Evolutionary conservation across 306 rosid species (phyloP).

Genomic region (Glycine tomentella): DNA sequence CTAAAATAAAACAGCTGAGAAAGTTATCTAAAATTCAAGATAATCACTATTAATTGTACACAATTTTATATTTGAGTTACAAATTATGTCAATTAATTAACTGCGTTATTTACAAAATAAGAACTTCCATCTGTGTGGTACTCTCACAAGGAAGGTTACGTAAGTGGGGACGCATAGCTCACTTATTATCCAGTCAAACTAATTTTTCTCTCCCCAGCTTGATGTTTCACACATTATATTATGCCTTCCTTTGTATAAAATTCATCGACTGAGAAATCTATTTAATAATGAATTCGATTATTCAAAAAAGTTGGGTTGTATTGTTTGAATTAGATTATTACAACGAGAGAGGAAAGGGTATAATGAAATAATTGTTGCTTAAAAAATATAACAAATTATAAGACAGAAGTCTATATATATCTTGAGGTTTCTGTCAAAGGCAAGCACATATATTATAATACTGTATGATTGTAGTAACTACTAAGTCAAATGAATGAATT

Average conservation of each 20-base stretch:
- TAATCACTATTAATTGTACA: too few species aligned
- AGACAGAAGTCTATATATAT: slow-evolving; percentile 5
- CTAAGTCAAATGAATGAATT: neutral
- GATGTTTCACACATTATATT: too few species aligned
- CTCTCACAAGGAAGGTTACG: too few species aligned
- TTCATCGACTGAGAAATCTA: neutral
- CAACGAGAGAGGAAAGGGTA: neutral
- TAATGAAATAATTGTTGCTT: neutral
- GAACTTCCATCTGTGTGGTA: too few species aligned
- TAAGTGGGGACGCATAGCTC: too few species aligned
- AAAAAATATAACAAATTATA: neutral
- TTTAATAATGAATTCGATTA: neutral
- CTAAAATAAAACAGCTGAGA: too few species aligned
- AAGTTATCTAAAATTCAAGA: too few species aligned
- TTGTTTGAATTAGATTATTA: neutral
- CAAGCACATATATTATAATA: neutral
- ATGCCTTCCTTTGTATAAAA: neutral
- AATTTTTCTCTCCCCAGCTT: too few species aligned
- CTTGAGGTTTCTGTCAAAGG: neutral
- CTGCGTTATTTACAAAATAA: too few species aligned
- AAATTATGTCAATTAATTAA: neutral
- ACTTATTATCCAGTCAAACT: too few species aligned
- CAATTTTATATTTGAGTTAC: too few species aligned
- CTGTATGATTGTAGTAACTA: neutral
- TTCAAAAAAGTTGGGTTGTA: neutral